phyloP scores from a whole-genome alignment of 495 filamentous ascomycete species.

The Glarea lozoyensis region DNA sequence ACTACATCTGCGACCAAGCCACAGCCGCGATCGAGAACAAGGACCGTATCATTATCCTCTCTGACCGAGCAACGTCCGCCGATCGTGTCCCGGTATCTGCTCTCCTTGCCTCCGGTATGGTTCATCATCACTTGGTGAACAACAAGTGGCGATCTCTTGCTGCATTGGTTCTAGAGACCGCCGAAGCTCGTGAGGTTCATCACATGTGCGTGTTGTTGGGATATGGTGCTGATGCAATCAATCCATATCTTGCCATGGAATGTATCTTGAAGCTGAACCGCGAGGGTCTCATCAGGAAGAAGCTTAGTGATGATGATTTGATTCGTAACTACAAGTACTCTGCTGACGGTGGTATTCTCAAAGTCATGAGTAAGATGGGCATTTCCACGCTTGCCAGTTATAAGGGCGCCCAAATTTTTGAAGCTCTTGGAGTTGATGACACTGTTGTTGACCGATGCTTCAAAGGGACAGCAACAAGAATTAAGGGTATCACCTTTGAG shows the following conservation, averaged over 20 bases:
- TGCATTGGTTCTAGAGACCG: conserved; percentile 87
- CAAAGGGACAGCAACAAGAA: conserved; percentile 88
- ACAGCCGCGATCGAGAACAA: conserved; percentile 78
- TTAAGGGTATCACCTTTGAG: conserved; percentile 93
- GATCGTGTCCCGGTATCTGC: conserved; percentile 84
- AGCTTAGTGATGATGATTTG: conserved; percentile 72
- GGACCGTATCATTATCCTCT: conserved; percentile 83
- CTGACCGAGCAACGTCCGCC: conserved; percentile 78
- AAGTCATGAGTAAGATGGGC: conserved; percentile 99
- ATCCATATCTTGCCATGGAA: conserved; percentile 95
- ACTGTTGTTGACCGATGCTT: conserved; percentile 95
- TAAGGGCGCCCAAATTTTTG: conserved; percentile 99
- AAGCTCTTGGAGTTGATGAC: conserved; percentile 96
- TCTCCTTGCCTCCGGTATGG: conserved; percentile 84
- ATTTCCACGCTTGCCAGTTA: conserved; percentile 97
- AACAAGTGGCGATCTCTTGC: conserved; percentile 94
- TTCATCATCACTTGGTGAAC: conserved; percentile 93
- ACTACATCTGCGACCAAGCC: conserved; percentile 79
- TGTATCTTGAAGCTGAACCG: conserved; percentile 98
- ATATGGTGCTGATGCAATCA: conserved; percentile 93
- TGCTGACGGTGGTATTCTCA: conserved; percentile 94
- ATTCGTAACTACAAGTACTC: conserved; percentile 98
- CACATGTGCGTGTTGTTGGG: conserved; percentile 97
- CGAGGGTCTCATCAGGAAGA: conserved; percentile 87
- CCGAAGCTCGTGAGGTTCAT: conserved; percentile 95